These are phyloP conservation scores for Capronia americana DNA, from an alignment of 2,329 filamentous ascomycete species.

Conservation along the genomic window DNA sequence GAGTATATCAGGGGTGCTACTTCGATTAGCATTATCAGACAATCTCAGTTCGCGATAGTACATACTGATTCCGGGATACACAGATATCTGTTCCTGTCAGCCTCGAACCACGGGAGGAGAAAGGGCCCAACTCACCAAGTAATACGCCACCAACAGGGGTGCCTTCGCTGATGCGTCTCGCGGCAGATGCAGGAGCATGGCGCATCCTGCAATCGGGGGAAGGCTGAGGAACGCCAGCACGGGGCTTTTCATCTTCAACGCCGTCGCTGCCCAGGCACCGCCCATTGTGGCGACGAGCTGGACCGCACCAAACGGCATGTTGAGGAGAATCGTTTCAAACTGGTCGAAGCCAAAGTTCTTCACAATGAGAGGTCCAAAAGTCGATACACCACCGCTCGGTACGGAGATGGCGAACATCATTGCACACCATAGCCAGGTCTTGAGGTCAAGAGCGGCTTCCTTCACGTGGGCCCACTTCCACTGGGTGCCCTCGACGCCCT, in stretches of 20 bases:
- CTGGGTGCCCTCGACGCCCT: conserved; percentile 49
- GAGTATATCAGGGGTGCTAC: conserved; percentile 69
- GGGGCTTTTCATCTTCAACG: conserved; percentile 62
- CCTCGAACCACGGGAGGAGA: conserved; percentile 33
- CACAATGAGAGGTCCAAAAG: conserved; percentile 39
- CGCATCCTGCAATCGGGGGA: conserved; percentile 63
- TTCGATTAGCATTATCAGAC: background rate
- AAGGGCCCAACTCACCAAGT: conserved; percentile 47
- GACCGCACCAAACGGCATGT: conserved; percentile 47
- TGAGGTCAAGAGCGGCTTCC: conserved; percentile 63
- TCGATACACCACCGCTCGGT: conserved; percentile 17
- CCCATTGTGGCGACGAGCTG: conserved; percentile 67
- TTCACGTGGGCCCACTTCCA: conserved; percentile 62
- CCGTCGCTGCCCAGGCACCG: conserved; percentile 62
- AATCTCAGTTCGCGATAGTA: background rate
- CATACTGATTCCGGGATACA: conserved; percentile 62
- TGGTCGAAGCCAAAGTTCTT: conserved; percentile 37
- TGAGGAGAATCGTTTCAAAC: conserved; percentile 39
- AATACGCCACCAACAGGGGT: conserved; percentile 63
- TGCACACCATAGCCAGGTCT: conserved; percentile 66
- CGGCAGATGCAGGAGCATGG: conserved; percentile 60
- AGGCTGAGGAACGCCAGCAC: conserved; percentile 62
- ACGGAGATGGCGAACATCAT: conserved; percentile 61
- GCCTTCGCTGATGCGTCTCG: conserved; percentile 56
- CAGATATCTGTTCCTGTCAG: conserved; percentile 53